Evolutionary conservation across 352 stramenopile species (phyloP).

Genomic region (Phytophthora lateralis): DNA sequence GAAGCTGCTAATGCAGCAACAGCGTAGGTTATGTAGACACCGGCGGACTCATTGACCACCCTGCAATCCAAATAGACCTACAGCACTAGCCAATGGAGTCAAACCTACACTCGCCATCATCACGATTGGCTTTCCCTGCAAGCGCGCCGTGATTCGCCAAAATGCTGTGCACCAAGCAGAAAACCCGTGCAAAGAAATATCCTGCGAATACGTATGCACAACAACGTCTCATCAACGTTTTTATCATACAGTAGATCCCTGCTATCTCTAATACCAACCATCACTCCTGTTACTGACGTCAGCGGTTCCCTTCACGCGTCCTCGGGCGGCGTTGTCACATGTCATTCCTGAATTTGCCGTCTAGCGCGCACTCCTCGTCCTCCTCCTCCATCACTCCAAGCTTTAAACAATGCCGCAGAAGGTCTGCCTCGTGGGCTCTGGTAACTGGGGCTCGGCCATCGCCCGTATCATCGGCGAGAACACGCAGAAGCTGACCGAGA

Average conservation of each 20-base stretch:
- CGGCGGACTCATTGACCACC: neutral
- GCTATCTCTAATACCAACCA: slow-evolving; percentile 14
- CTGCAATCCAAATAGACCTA: neutral
- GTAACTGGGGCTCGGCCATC: slow-evolving; percentile 86
- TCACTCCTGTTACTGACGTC: slow-evolving; percentile 25
- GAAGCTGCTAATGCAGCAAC: neutral
- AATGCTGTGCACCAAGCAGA: slow-evolving; percentile 20
- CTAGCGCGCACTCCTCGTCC: slow-evolving; percentile 5
- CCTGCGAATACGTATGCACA: slow-evolving; percentile 20
- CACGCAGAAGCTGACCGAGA: slow-evolving; percentile 48
- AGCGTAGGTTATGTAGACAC: neutral
- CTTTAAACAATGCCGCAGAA: slow-evolving; percentile 53
- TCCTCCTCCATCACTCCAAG: neutral
- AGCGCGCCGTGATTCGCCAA: slow-evolving; percentile 13
- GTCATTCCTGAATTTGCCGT: slow-evolving; percentile 35
- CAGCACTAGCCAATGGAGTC: neutral
- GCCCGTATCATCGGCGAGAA: slow-evolving; percentile 86
- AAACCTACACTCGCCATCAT: too few relatives aligned
- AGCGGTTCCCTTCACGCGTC: slow-evolving; percentile 1
- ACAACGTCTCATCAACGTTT: slow-evolving; percentile 20
- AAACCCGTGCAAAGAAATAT: slow-evolving; percentile 27
- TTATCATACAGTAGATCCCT: slow-evolving; percentile 4
- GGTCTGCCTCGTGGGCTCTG: slow-evolving; percentile 79
- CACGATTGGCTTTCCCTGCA: neutral
- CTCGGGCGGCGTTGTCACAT: neutral